These are phyloP conservation scores for Beauveria rudraprayagi DNA, from an alignment of 2,329 filamentous ascomycete genomes.

Conservation along the genomic window DNA sequence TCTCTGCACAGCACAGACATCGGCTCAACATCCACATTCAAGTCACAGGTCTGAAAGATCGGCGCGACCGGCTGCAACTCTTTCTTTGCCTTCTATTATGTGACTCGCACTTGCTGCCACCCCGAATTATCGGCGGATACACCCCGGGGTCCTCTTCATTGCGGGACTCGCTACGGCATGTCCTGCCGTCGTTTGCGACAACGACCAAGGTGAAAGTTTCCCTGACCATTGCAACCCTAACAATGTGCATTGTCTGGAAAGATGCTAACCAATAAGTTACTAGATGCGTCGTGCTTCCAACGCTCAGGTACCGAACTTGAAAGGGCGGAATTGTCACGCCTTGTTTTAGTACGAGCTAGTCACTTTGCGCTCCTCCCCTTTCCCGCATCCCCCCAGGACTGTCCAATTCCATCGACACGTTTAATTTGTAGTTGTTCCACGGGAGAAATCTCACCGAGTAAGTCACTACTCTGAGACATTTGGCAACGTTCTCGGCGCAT, in stretches of 20 bases:
- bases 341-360: background rate
- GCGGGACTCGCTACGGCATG: background rate
- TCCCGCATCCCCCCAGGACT: background rate
- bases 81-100: background rate
- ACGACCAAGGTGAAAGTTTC: background rate
- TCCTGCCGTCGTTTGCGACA: background rate
- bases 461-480: background rate
- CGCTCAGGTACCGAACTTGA: background rate
- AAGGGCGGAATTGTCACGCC: background rate
- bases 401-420: background rate
- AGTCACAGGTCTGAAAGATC: conserved; percentile 6
- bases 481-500: background rate
- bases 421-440: background rate
- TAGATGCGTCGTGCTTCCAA: background rate
- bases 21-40: conserved; percentile 5
- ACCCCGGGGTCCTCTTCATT: background rate
- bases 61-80: background rate
- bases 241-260: background rate
- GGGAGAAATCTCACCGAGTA: background rate
- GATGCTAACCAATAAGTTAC: background rate
- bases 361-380: background rate
- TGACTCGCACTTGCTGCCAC: background rate
- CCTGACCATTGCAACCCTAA: background rate
- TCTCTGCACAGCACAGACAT: conserved; percentile 1
- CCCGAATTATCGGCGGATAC: background rate